Conservation (phyloP, 352 stramenopile species). For the Phytophthora megakarya region DNA sequence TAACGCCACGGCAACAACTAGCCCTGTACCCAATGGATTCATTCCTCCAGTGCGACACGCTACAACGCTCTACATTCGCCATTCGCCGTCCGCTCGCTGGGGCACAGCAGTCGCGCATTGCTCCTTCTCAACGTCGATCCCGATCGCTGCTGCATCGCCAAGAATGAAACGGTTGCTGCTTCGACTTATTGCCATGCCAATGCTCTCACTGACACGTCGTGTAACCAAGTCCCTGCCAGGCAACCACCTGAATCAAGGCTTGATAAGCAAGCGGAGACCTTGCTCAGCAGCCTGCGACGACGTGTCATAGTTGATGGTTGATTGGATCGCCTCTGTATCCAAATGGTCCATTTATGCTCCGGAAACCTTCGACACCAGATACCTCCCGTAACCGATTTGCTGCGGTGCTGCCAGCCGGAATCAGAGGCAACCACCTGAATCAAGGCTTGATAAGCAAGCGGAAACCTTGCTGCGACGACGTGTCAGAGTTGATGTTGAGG, state of each 20-base stretch:
- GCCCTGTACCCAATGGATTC: conserved; percentile 16
- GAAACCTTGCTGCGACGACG: conserved; percentile 18
- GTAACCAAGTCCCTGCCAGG: too few species aligned
- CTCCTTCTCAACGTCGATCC: conserved; percentile 4
- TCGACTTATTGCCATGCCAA: not conserved
- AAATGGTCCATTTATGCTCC: conserved; percentile 1
- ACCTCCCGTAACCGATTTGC: conserved; percentile 13
- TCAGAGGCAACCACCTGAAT: not conserved
- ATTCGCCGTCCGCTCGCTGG: conserved; percentile 15
- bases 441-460: conserved; percentile 1
- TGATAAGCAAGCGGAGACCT: conserved; percentile 5
- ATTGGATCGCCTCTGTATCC: conserved; percentile 16
- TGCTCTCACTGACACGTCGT: too few species aligned
- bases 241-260: not conserved
- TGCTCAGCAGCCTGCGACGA: conserved; percentile 14
- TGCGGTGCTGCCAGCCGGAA: conserved; percentile 4
- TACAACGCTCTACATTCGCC: not conserved
- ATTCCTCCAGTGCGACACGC: conserved; percentile 35
- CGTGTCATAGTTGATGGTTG: conserved; percentile 32
- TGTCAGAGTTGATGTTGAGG: conserved; percentile 38
- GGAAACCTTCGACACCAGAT: not conserved
- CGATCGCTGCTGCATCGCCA: not conserved
- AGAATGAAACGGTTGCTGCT: not conserved
- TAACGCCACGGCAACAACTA: not conserved
- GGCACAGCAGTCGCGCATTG: conserved; percentile 11